A percentile compares a stretch with the other conserved stretches of the same genome.
Conservation (phyloP, 306 rosid species). For the Sindora glabra region DNA sequence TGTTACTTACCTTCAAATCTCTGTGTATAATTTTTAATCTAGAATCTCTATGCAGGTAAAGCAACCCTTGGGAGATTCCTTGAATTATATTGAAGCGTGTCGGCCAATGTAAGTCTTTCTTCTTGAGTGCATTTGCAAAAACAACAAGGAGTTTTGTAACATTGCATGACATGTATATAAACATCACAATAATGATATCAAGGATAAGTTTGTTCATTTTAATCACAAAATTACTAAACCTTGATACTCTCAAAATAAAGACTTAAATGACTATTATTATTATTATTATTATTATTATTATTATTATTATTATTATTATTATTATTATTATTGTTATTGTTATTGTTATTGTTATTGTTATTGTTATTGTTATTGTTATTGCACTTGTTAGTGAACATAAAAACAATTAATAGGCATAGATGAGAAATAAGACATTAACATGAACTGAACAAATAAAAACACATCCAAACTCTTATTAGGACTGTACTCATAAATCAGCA, state of each 20-base stretch:
- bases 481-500: slow-evolving; percentile 6
- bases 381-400: not conserved
- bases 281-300: no score
- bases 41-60: slow-evolving; percentile 30
- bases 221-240: no score
- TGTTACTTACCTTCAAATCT: slow-evolving; percentile 30
- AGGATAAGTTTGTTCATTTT: no score
- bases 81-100: slow-evolving; percentile 22
- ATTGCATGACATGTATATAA: no score
- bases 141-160: no score
- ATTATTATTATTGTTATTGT: no score
- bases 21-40: slow-evolving; percentile 27
- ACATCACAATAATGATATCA: no score
- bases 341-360: no score
- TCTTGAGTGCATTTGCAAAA: slow-evolving; percentile 18
- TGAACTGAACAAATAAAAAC: not conserved
- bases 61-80: slow-evolving; percentile 17
- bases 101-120: slow-evolving; percentile 17
- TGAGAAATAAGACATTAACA: not conserved
- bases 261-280: no score
- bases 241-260: no score
- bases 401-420: not conserved
- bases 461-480: slow-evolving; percentile 8
- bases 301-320: no score
- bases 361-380: no score